A percentile compares a stretch with the other conserved stretches of the same genome.
These are phyloP conservation scores for Symmetrospora coprosmae DNA, from an alignment of 768 basidiomycete genomes.

Conservation along the genomic window DNA sequence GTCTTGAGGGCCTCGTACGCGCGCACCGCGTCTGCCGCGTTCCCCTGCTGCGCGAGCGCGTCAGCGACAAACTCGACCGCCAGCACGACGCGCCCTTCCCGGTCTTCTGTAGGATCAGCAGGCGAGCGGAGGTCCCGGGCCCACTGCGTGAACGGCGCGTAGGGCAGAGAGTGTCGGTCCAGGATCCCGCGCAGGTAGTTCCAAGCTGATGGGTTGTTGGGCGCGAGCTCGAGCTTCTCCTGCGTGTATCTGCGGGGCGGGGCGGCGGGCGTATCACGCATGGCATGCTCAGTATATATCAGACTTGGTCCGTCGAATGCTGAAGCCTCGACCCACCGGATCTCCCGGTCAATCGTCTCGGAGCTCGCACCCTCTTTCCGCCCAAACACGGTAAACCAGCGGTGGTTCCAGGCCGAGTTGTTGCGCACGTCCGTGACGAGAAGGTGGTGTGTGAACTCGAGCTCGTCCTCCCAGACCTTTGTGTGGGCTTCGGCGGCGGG, in stretches of 20 bases:
- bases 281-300: neutral
- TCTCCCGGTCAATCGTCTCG: slow-evolving; percentile 52
- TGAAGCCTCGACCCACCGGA: slow-evolving; percentile 48
- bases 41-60: neutral
- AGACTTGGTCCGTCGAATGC: neutral
- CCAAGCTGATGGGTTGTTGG: slow-evolving; percentile 92
- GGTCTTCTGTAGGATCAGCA: neutral
- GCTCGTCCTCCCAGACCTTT: slow-evolving; percentile 50
- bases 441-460: slow-evolving; percentile 59
- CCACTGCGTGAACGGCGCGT: neutral
- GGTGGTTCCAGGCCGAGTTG: slow-evolving; percentile 95
- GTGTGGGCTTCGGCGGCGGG: slow-evolving; percentile 4
- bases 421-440: slow-evolving; percentile 68
- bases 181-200: slow-evolving; percentile 67
- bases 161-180: slow-evolving; percentile 1
- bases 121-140: neutral
- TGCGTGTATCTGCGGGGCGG: slow-evolving; percentile 54
- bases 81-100: neutral
- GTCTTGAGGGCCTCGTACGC: too few relatives aligned
- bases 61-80: slow-evolving; percentile 21
- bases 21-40: neutral
- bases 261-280: neutral
- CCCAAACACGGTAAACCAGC: slow-evolving; percentile 72
- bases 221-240: slow-evolving; percentile 64
- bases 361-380: slow-evolving; percentile 52